These are phyloP conservation scores for Plantago elongata DNA, from an alignment of 257 asterid genomes.

Conservation along the genomic window DNA sequence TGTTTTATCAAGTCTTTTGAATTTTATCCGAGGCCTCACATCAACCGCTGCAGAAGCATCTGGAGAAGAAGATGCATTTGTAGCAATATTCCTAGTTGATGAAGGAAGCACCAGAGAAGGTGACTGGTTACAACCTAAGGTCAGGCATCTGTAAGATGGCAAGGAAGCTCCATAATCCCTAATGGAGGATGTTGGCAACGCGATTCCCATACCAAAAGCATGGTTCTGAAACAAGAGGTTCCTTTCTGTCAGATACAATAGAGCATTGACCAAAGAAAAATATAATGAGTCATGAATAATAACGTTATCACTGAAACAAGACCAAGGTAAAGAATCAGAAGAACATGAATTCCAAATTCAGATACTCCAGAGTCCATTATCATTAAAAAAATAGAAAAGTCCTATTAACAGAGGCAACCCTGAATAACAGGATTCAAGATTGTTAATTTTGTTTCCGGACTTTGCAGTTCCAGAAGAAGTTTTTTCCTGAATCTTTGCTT, in stretches of 20 bases:
- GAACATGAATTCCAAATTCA: neutral
- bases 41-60: conserved; percentile 42
- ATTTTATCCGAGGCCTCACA: conserved; percentile 61
- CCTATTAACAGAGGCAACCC: neutral
- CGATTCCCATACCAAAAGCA: conserved; percentile 21
- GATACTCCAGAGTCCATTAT: neutral
- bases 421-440: neutral
- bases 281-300: conserved; percentile 1
- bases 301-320: neutral
- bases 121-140: conserved; percentile 30
- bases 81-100: conserved; percentile 41
- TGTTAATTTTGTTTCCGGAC: neutral
- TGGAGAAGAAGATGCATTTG: conserved; percentile 40
- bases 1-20: conserved; percentile 93
- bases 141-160: conserved; percentile 29
- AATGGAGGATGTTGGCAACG: conserved; percentile 24
- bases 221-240: conserved; percentile 32
- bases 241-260: conserved; percentile 18
- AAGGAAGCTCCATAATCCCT: conserved; percentile 29
- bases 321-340: neutral
- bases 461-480: neutral
- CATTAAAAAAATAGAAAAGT: neutral
- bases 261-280: conserved; percentile 6
- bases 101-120: conserved; percentile 24
- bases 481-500: neutral